A percentile compares a stretch with the other conserved stretches of the same genome.
These are phyloP conservation scores for Amniculicola lignicola DNA, from an alignment of 495 filamentous ascomycete genomes.

Conservation along the genomic window DNA sequence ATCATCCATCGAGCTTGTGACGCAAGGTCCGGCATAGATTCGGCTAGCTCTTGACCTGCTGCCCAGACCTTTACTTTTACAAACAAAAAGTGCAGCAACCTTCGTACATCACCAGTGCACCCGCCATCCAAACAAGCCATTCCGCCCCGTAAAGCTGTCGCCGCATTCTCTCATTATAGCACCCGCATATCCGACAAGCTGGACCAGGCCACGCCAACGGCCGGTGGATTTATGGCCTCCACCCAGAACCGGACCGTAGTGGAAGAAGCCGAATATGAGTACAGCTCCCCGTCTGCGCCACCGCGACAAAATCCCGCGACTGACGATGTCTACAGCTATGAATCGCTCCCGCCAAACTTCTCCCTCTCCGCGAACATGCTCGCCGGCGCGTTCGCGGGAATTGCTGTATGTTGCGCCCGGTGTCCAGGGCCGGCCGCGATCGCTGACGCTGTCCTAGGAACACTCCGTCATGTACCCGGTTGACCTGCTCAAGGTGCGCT, in stretches of 20 bases:
- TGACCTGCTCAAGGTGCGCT: constrained; percentile 88
- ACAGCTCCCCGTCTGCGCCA: constrained; percentile 9
- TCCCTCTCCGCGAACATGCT: constrained; percentile 73
- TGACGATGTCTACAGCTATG: constrained; percentile 50
- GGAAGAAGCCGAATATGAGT: constrained; percentile 43
- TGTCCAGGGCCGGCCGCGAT: neutral
- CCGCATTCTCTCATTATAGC: neutral
- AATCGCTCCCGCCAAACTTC: constrained; percentile 68
- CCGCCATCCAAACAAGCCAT: neutral
- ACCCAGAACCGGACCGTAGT: constrained; percentile 39
- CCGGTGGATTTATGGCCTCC: constrained; percentile 36
- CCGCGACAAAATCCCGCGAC: neutral
- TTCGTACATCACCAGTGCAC: neutral
- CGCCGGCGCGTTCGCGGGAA: constrained; percentile 94
- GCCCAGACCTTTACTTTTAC: constrained; percentile 14
- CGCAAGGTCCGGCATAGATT: neutral
- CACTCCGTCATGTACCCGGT: constrained; percentile 98
- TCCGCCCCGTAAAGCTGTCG: neutral
- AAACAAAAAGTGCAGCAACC: constrained; percentile 10
- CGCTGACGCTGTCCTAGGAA: constrained; percentile 49
- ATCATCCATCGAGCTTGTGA: neutral
- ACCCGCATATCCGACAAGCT: neutral
- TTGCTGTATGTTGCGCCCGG: constrained; percentile 65
- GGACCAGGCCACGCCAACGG: constrained; percentile 16
- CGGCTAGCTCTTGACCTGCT: neutral